A percentile compares a stretch with the other conserved stretches of the same genome.
Conservation (phyloP, 345 rosid genomes). For the Populus tremula region DNA sequence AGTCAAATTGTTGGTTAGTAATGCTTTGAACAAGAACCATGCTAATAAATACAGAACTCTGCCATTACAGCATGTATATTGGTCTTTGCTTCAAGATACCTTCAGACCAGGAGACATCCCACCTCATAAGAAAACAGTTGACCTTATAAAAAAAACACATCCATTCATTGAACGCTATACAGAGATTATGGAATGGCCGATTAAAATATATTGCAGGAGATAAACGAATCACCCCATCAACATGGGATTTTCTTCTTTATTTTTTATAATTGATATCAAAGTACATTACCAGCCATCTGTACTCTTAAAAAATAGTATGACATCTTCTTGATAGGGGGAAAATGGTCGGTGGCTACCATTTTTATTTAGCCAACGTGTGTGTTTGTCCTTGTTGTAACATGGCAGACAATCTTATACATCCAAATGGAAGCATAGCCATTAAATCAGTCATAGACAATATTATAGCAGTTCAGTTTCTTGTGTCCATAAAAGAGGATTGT, state of each 20-base stretch:
- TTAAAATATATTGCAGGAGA: neutral
- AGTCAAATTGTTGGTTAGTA: neutral
- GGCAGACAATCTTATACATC: neutral
- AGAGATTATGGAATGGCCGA: constrained; percentile 7
- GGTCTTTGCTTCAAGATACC: constrained; percentile 19
- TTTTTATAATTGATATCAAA: neutral
- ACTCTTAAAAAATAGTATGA: neutral
- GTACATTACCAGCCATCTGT: constrained; percentile 4
- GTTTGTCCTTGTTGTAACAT: constrained; percentile 7
- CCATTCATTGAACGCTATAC: constrained; percentile 29
- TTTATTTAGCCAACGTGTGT: constrained; percentile 14
- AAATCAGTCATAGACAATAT: neutral
- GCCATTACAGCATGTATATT: constrained; percentile 19
- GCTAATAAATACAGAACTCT: neutral
- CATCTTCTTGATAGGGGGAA: constrained; percentile 2
- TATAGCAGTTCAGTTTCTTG: neutral
- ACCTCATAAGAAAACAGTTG: constrained; percentile 27
- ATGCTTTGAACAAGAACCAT: neutral
- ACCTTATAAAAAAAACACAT: constrained; percentile 7
- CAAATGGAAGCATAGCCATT: neutral
- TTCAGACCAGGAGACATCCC: constrained; percentile 28
- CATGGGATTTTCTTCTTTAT: constrained; percentile 18
- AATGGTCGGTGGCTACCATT: constrained; percentile 23
- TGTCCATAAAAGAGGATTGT: too few species aligned
- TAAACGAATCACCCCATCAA: constrained; percentile 6